These are phyloP conservation scores for Gymnopus androsaceus DNA, from an alignment of 1,284 basidiomycete genomes.

Conservation along the genomic window DNA sequence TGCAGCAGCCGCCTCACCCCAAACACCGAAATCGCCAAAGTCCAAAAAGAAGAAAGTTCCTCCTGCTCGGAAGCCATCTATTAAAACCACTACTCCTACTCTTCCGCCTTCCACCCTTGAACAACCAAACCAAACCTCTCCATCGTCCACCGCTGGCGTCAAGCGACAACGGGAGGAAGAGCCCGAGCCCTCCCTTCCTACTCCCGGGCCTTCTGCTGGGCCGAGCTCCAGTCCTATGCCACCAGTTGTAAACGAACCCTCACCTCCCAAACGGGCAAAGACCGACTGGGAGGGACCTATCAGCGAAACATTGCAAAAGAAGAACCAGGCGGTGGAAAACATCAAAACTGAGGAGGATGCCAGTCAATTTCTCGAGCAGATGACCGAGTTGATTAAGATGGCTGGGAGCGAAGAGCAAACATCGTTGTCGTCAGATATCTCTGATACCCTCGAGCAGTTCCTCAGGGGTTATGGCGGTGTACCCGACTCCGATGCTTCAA, in stretches of 20 bases:
- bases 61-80: slow-evolving; percentile 39
- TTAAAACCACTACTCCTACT: slow-evolving; percentile 32
- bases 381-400: slow-evolving; percentile 62
- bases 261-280: slow-evolving; percentile 70
- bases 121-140: too few species aligned
- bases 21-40: slow-evolving; percentile 48
- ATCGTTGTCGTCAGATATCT: slow-evolving; percentile 50
- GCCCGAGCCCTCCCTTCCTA: slow-evolving; percentile 19
- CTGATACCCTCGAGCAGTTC: slow-evolving; percentile 61
- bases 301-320: slow-evolving; percentile 54
- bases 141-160: slow-evolving; percentile 26
- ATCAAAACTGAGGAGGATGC: slow-evolving; percentile 70
- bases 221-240: slow-evolving; percentile 19
- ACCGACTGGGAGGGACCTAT: slow-evolving; percentile 66
- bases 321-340: slow-evolving; percentile 54
- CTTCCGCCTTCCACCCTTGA: slow-evolving; percentile 24
- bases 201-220: slow-evolving; percentile 19
- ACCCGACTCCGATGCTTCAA: slow-evolving; percentile 40
- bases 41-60: slow-evolving; percentile 3
- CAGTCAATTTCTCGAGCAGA: slow-evolving; percentile 58
- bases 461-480: slow-evolving; percentile 52
- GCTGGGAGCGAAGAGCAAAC: slow-evolving; percentile 47
- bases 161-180: slow-evolving; percentile 70
- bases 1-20: slow-evolving; percentile 37
- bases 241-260: slow-evolving; percentile 48